Evolutionary conservation across 192 early-diverging fungal genomes (phyloP), one percentile per base, ranked within the genome.

Genomic region (Coemansia sp.): DNA sequence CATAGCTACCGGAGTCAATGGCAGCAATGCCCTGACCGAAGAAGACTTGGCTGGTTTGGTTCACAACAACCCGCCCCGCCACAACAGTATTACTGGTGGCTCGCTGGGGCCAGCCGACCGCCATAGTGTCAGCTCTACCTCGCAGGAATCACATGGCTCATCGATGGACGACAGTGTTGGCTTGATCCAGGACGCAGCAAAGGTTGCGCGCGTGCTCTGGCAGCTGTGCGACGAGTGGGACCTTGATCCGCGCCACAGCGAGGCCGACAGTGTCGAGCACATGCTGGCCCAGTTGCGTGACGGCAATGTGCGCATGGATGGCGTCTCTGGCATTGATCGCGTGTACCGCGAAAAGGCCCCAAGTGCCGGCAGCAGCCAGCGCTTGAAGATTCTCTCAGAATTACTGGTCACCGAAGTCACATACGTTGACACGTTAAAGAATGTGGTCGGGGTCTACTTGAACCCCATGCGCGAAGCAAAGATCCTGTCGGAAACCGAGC

Each of bases 361-460:
- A 6, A 59, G 37, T 35, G 64, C 65, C 10, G 63, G 63, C n/a
- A 65, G 52, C 57, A 67, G 72, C 59, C 68, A 86, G 65, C 73
- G 91, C 17, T 67, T 80, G 58, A 79, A 84, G 41, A 88, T 95
- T 9, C 81, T 91, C 10, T 84, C 82, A 7, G 94, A 96, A 79
- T 85, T 96, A 27, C 64, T 94, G 24, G 76, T 87, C 50, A 93
- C 94, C 3, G 94, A 96, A 77, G 69, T 84, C 36, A 93, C 92
- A 1, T 97, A 97, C 68, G 92, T 97, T 9, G 82, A 90, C 37
- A 87, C 89, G 22, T 69, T 97, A 44, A 81, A 85, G 58, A 85
- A 87, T 35, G 67, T 95, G 27, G 81, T 91, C 3, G 86, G 85
- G 29, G 53, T 91, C 12, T 91, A 89, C 62, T 65, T 85, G 42